Conservation (phyloP, 257 asterid species). For the Paulownia fortunei region DNA sequence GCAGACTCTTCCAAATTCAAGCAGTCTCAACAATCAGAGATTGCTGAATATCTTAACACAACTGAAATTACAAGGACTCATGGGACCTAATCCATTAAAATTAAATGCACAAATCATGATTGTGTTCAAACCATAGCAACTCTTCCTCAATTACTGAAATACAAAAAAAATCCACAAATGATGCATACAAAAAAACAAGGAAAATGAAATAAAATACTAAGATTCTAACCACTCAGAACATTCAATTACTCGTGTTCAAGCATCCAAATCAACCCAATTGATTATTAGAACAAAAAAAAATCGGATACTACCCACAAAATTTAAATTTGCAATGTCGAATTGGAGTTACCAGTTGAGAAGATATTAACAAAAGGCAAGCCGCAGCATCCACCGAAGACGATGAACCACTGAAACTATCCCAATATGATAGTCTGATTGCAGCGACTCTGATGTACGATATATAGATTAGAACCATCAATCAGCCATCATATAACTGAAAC, state of each 20-base stretch:
- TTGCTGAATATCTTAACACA: not conserved
- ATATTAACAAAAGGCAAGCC: not conserved
- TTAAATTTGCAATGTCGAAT: not conserved
- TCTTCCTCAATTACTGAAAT: not conserved
- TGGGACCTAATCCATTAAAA: no score
- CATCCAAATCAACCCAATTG: not conserved
- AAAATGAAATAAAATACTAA: not conserved
- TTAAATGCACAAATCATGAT: no score
- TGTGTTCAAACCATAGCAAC: no score
- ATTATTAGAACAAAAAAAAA: not conserved
- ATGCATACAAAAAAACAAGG: not conserved
- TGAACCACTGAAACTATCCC: not conserved
- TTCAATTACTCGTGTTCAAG: no score
- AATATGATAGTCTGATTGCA: not conserved
- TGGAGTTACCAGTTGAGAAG: constrained; percentile 22
- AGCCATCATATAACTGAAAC: not conserved
- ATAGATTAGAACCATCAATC: not conserved
- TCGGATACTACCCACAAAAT: not conserved
- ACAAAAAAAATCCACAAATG: not conserved
- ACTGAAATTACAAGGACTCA: not conserved
- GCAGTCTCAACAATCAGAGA: not conserved
- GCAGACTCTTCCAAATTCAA: not conserved
- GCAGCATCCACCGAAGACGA: constrained; percentile 29
- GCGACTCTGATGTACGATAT: not conserved
- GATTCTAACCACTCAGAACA: no score